A percentile compares a stretch with the other conserved stretches of the same genome.
phyloP scores from a whole-genome alignment of 1,139 yeast genomes.

The Debaryomycetaceae sp. region DNA sequence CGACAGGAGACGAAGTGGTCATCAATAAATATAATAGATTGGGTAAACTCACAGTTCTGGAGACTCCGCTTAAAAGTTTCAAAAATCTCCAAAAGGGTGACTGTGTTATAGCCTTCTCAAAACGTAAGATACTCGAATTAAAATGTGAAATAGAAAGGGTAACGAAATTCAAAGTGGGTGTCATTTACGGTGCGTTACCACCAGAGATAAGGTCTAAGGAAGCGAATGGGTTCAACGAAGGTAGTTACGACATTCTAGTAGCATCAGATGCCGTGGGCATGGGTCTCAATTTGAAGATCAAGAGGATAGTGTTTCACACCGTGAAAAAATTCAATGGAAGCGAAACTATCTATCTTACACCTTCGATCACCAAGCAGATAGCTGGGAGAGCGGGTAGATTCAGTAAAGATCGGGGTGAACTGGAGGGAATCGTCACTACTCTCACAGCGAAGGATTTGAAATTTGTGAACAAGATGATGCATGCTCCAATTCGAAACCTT shows the following conservation, averaged over 20 bases:
- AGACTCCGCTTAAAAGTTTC: slow-evolving; percentile 29
- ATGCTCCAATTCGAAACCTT: slow-evolving; percentile 44
- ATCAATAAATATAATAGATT: slow-evolving; percentile 69
- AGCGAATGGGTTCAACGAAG: slow-evolving; percentile 72
- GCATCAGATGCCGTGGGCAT: slow-evolving; percentile 98
- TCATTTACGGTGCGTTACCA: slow-evolving; percentile 92
- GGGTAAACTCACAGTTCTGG: slow-evolving; percentile 63
- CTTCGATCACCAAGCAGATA: slow-evolving; percentile 79
- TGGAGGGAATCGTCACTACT: slow-evolving; percentile 63
- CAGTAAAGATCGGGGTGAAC: slow-evolving; percentile 30
- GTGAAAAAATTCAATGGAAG: slow-evolving; percentile 70
- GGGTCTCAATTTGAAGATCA: slow-evolving; percentile 88
- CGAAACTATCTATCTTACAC: slow-evolving; percentile 42
- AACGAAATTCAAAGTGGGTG: slow-evolving; percentile 72
- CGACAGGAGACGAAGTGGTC: slow-evolving; percentile 77
- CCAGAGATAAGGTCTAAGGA: slow-evolving; percentile 91
- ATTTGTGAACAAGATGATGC: slow-evolving; percentile 42
- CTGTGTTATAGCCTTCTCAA: slow-evolving; percentile 85
- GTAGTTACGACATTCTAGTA: slow-evolving; percentile 72
- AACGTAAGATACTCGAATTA: slow-evolving; percentile 59
- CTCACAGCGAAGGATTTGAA: slow-evolving; percentile 40
- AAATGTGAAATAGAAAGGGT: slow-evolving; percentile 62
- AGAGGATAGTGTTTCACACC: slow-evolving; percentile 71
- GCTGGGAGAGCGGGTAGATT: slow-evolving; percentile 97
- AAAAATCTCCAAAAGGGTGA: slow-evolving; percentile 62